phyloP scores from a whole-genome alignment of 768 basidiomycete species.

The Leucosporidium yakuticum region DNA sequence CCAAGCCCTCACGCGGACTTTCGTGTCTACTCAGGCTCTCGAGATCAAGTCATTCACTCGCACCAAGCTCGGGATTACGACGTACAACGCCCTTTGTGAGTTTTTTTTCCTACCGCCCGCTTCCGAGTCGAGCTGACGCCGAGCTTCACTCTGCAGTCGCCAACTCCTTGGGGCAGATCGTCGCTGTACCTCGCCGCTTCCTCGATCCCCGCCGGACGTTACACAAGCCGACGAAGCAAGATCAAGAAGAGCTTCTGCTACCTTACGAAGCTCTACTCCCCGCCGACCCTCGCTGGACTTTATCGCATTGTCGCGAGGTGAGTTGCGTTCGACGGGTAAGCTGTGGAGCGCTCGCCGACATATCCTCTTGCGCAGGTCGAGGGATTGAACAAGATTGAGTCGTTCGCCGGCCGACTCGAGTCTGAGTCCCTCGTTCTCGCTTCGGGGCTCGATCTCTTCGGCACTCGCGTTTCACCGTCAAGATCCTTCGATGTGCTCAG shows the following conservation, averaged over 20 bases:
- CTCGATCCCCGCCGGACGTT: constrained; percentile 78
- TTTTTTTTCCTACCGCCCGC: background rate
- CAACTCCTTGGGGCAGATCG: background rate
- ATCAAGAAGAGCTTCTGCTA: constrained; percentile 77
- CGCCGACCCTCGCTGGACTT: constrained; percentile 57
- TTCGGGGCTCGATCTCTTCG: constrained; percentile 83
- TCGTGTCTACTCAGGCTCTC: constrained; percentile 62
- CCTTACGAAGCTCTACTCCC: constrained; percentile 75
- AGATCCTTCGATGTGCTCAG: constrained; percentile 87
- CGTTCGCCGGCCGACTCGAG: constrained; percentile 72
- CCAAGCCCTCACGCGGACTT: constrained; percentile 48
- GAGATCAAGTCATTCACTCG: constrained; percentile 66
- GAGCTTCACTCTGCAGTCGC: background rate
- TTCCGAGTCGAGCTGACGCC: background rate
- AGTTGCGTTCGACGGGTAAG: constrained; percentile 23
- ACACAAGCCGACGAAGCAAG: constrained; percentile 66
- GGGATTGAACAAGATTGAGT: constrained; percentile 55
- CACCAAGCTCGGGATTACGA: constrained; percentile 81
- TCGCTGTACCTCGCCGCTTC: constrained; percentile 56
- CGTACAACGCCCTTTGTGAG: constrained; percentile 75
- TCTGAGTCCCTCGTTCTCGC: constrained; percentile 84
- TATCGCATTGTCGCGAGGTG: constrained; percentile 58
- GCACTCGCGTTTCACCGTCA: constrained; percentile 75
- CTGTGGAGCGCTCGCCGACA: background rate
- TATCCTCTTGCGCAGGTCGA: background rate